Base-by-base conservation (phyloP, 2,329 filamentous ascomycete species). In the Hymenoscyphus occultus region DNA sequence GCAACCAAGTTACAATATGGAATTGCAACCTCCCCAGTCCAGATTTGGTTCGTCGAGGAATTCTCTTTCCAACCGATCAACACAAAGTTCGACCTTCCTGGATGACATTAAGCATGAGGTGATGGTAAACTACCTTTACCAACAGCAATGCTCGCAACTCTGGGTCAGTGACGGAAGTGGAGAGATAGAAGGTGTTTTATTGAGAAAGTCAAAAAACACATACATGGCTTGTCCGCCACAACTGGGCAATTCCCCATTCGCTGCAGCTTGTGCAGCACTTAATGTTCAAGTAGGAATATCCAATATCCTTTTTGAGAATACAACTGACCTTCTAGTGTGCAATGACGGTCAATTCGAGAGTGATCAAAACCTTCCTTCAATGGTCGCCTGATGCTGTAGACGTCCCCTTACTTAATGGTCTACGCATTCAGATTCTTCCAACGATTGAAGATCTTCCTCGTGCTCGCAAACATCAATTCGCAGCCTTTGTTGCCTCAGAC, bases 91-190 rank as follows among this genome's bases (percentile, higher is more conserved):
- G 48, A 77, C 83, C 64, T 83, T 89, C 66, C 76, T 90, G 12
- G 88, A 91, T 66, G 89, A 91, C 68, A 90, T 92, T 77, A 91
- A 90, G 77, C 88, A 92, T 73, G 90, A 93, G 76, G 88, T 93
- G 67, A 93, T 93, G 90, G 89, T 91, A 66, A 92, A 91, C 77
- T 92, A 91, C 75, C 80, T 93, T 32, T 92, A 92, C 77, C 90
- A 93, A 76, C 89, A 93, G 75, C 90, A 92, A 77, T 92, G 89
- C 73, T 84, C 85, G 13, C 84, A 86, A 67, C 82, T 92, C 40
- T 93, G 90, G 90, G 86, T 92, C 22, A 86, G 85, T 39, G 88
- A 91, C 71, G 85, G 84, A 42, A 87, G 83, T 59, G 88, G 88
- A 13, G 84, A 89, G 69, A 77, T 86, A 5, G 90, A 93, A 75